Evolutionary conservation across 805 yeast species (phyloP).

Genomic region (Ogataea pignaliae): DNA sequence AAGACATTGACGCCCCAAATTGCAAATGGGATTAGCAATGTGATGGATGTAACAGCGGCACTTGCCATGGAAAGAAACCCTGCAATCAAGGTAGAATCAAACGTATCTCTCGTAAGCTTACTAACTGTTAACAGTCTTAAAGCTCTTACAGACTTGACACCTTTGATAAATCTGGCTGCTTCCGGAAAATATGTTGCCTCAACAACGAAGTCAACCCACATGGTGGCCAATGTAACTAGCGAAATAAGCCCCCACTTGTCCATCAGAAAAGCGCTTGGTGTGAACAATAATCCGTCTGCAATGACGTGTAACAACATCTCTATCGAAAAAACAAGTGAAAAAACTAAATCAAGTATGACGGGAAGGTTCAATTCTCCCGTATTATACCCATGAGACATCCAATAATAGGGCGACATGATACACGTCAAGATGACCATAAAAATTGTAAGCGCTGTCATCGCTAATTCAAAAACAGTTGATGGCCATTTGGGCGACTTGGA

Average conservation of each 20-base stretch:
- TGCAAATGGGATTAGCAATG: slow-evolving; percentile 73
- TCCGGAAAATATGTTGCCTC: slow-evolving; percentile 44
- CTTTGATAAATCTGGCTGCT: slow-evolving; percentile 63
- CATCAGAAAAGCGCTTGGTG: slow-evolving; percentile 75
- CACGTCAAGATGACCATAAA: slow-evolving; percentile 67
- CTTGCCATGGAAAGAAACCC: slow-evolving; percentile 68
- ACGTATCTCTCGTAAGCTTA: slow-evolving; percentile 64
- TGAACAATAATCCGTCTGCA: slow-evolving; percentile 74
- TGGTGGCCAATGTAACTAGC: slow-evolving; percentile 55
- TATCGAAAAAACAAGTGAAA: slow-evolving; percentile 50
- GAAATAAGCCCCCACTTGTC: slow-evolving; percentile 81
- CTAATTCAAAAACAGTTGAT: slow-evolving; percentile 40
- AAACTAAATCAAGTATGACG: slow-evolving; percentile 48
- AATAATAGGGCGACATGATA: slow-evolving; percentile 66
- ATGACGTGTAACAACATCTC: slow-evolving; percentile 66
- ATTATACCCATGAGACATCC: slow-evolving; percentile 30
- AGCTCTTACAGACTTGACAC: slow-evolving; percentile 78
- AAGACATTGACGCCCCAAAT: slow-evolving; percentile 83
- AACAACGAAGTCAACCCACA: slow-evolving; percentile 71
- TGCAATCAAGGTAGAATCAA: slow-evolving; percentile 68
- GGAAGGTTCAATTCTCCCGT: slow-evolving; percentile 52
- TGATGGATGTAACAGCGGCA: slow-evolving; percentile 59
- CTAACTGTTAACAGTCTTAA: slow-evolving; percentile 70
- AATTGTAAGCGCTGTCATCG: slow-evolving; percentile 56
- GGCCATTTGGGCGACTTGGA: slow-evolving; percentile 21